Percentiles rank a stretch among this genome's conserved stretches.
These are phyloP conservation scores for Beauveria brongniartii DNA, from an alignment of 2,329 filamentous ascomycete genomes.

Conservation along the genomic window DNA sequence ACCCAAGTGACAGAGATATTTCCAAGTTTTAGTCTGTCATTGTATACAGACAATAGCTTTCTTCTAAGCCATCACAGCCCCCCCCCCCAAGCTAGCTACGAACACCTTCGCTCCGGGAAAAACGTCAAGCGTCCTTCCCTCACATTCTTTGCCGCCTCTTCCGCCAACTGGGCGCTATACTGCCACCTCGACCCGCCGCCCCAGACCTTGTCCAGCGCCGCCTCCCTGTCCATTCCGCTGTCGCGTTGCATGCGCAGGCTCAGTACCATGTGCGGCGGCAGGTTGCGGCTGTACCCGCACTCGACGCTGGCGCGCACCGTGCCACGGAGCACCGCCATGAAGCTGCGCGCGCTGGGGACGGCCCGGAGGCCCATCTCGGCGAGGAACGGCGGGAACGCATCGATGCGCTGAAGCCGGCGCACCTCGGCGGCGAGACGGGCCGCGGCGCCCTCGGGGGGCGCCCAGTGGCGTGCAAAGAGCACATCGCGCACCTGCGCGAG, in stretches of 20 bases:
- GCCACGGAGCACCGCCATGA: too few relatives aligned
- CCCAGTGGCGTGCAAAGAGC: constrained; percentile 38
- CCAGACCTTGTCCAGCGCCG: background rate
- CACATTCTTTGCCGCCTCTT: background rate
- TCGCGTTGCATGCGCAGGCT: constrained; percentile 2
- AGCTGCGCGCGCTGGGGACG: too few relatives aligned
- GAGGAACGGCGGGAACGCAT: constrained; percentile 35
- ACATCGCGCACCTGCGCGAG: constrained; percentile 33
- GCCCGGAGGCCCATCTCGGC: constrained; percentile 31
- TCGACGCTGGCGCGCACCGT: too few relatives aligned
- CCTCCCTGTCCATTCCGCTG: background rate
- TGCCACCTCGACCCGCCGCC: background rate
- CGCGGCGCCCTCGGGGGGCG: constrained; percentile 33
- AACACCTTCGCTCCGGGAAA: background rate
- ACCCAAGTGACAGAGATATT: too few relatives aligned
- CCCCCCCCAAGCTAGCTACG: background rate
- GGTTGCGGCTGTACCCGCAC: too few relatives aligned
- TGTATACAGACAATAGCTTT: background rate
- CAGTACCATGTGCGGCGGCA: background rate
- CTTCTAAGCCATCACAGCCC: background rate
- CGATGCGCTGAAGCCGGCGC: constrained; percentile 33
- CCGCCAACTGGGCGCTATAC: background rate
- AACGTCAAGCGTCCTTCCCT: background rate
- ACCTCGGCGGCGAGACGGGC: constrained; percentile 33
- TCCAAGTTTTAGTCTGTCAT: too few relatives aligned